Evolutionary conservation across 495 filamentous ascomycete species (phyloP), one percentile per base, ranked within the genome.

Genomic region (Aspergillus asperescens): DNA sequence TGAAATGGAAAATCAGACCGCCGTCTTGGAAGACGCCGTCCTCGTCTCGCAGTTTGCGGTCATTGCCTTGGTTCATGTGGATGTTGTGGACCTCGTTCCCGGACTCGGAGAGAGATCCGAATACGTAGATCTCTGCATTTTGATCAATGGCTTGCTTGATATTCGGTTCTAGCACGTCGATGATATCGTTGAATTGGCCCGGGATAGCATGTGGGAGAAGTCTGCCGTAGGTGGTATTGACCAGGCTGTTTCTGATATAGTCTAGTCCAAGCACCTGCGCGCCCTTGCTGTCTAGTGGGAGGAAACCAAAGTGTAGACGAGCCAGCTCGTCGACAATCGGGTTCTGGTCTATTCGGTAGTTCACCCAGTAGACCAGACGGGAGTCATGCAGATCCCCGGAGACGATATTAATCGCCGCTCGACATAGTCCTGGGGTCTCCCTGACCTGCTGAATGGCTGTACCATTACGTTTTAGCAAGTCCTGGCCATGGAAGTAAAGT

Each of bases 1-100:
- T 23, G 22, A 59, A 65, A 34, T 62, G 47, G 25, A 72, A 43
- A 8, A 72, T 16, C 39, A 72, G 55, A 31, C 54, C 66, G 24
- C 69, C 69, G 54, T 72, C 69, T 48, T 69, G 66, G 24, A 50
- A 65, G 1, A 58, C 55, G 20, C 69, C 66, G 52, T 70, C 67
- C 43, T 72, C 67, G 5, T 22, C 5, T 1, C 29, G n/a, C 24
- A 49, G 70, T 19, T 44, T 32, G 10, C 35, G 20, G 35, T 54
- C 31, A 39, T 62, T 70, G 50, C 69, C 69, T 45, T 73, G 69
- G 46, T 73, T 70, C 69, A 70, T 69, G 54, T 73, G 69, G 9
- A 70, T 43, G 50, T 73, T 58, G 55, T 70, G 69, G 23, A 73
- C 68, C 0, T 56, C 64, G 7, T 56, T 48, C 31, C 28, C 42